Percentiles rank a stretch among this genome's conserved stretches.
phyloP scores from a whole-genome alignment of 176 grass and related monocot genomes.

The Cocos nucifera region DNA sequence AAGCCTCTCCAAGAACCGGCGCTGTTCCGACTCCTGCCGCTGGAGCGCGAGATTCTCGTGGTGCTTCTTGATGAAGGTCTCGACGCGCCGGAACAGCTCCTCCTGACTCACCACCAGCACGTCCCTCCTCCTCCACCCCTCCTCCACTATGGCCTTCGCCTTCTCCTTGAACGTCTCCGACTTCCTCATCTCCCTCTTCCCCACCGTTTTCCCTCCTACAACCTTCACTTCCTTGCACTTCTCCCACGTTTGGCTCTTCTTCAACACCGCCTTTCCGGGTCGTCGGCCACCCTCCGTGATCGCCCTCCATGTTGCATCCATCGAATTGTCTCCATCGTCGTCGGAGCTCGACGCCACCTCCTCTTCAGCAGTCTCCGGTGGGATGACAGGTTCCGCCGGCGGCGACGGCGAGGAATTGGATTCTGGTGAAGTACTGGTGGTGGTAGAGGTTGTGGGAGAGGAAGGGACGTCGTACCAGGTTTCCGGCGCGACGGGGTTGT shows the following conservation, averaged over 20 bases:
- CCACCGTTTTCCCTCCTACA: neutral
- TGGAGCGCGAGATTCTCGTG: conserved; percentile 25
- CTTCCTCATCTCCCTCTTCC: neutral
- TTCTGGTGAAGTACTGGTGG: conserved; percentile 15
- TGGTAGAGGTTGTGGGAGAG: neutral
- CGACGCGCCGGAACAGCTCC: conserved; percentile 29
- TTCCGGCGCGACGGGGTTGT: neutral
- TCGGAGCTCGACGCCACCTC: conserved; percentile 6
- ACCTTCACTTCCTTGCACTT: neutral
- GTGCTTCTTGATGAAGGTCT: conserved; percentile 35
- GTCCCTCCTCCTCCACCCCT: conserved; percentile 13
- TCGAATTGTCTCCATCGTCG: neutral
- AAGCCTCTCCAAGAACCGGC: conserved; percentile 9
- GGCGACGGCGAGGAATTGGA: neutral
- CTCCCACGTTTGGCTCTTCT: neutral
- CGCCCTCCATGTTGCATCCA: conserved; percentile 36
- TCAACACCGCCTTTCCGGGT: neutral
- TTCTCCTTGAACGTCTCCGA: neutral
- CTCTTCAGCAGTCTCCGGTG: neutral
- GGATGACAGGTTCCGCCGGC: neutral
- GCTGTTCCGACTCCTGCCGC: conserved; percentile 20
- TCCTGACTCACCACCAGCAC: conserved; percentile 10
- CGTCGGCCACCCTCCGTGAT: neutral
- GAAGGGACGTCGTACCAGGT: neutral
- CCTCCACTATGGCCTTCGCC: neutral